A percentile compares a stretch with the other conserved stretches of the same genome.
These are phyloP conservation scores for Mycena rosella DNA, from an alignment of 768 basidiomycete genomes.

Conservation along the genomic window DNA sequence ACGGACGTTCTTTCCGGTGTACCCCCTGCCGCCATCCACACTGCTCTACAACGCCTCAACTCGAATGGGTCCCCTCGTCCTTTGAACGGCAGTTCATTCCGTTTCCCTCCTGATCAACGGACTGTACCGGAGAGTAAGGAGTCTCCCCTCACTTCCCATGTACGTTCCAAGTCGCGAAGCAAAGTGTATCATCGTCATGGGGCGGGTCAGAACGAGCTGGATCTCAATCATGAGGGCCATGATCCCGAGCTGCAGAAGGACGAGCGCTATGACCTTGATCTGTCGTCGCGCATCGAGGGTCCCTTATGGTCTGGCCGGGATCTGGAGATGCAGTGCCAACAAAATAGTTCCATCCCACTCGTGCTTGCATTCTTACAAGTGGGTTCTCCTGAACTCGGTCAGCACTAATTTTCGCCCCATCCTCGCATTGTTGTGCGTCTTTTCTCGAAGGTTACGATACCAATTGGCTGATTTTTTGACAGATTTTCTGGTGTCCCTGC, in stretches of 20 bases:
- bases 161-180: slow-evolving; percentile 79
- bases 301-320: slow-evolving; percentile 86
- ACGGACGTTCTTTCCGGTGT: slow-evolving; percentile 34
- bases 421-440: slow-evolving; percentile 27
- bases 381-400: slow-evolving; percentile 56
- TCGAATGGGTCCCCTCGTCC: slow-evolving; percentile 35
- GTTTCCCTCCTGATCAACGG: slow-evolving; percentile 38
- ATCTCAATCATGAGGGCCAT: slow-evolving; percentile 57
- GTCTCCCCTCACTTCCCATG: slow-evolving; percentile 51
- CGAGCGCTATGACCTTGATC: slow-evolving; percentile 43
- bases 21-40: slow-evolving; percentile 34
- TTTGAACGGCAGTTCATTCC: slow-evolving; percentile 33
- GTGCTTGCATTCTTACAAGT: slow-evolving; percentile 77
- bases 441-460: not conserved
- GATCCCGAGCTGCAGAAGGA: slow-evolving; percentile 45
- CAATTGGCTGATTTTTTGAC: not conserved
- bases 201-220: slow-evolving; percentile 73
- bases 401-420: slow-evolving; percentile 37
- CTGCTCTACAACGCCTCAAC: slow-evolving; percentile 49
- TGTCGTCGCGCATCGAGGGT: slow-evolving; percentile 55
- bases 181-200: slow-evolving; percentile 74
- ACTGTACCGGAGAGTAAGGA: slow-evolving; percentile 32
- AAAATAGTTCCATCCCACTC: slow-evolving; percentile 88
- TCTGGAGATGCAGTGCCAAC: slow-evolving; percentile 85
- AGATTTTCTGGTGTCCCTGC: slow-evolving; percentile 23